Conservation (phyloP, 2,329 filamentous ascomycete species). For the Myotisia sp. region DNA sequence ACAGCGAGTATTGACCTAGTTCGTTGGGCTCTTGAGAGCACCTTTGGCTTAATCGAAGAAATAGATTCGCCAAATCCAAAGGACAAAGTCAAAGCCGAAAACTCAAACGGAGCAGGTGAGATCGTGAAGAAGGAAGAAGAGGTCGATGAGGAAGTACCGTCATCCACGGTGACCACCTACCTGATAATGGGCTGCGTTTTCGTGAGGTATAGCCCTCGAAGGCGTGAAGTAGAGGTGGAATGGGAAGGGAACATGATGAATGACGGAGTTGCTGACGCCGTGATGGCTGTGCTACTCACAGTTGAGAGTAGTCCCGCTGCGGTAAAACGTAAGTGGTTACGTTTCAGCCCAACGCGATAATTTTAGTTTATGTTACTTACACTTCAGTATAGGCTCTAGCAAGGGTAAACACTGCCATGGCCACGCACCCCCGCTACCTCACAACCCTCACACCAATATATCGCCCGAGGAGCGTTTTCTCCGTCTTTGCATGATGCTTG, state of each 20-base stretch:
- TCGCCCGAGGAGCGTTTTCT: slow-evolving; percentile 63
- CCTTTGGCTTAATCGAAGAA: slow-evolving; percentile 70
- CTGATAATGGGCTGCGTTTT: slow-evolving; percentile 80
- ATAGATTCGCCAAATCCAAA: slow-evolving; percentile 18
- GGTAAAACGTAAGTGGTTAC: slow-evolving; percentile 57
- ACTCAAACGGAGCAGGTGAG: slow-evolving; percentile 14
- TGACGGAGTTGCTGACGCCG: slow-evolving; percentile 92
- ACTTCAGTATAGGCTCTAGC: slow-evolving; percentile 38
- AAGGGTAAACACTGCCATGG: slow-evolving; percentile 43
- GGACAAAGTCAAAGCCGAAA: slow-evolving; percentile 15
- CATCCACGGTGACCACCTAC: slow-evolving; percentile 32
- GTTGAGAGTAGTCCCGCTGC: slow-evolving; percentile 90
- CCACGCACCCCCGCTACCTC: slow-evolving; percentile 27
- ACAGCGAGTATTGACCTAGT: slow-evolving; percentile 85
- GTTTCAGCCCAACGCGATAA: neutral
- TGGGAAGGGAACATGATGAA: slow-evolving; percentile 99
- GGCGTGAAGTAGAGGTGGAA: slow-evolving; percentile 74
- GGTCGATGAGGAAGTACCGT: slow-evolving; percentile 33
- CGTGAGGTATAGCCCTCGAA: slow-evolving; percentile 56
- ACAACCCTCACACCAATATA: slow-evolving; percentile 61
- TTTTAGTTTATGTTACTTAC: neutral
- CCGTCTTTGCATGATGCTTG: slow-evolving; percentile 86
- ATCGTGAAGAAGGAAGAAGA: slow-evolving; percentile 22
- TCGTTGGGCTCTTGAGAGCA: slow-evolving; percentile 84
- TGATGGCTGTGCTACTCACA: slow-evolving; percentile 81